Base-by-base conservation (phyloP, 2,329 filamentous ascomycete genomes). In the Exserohilum turcica region DNA sequence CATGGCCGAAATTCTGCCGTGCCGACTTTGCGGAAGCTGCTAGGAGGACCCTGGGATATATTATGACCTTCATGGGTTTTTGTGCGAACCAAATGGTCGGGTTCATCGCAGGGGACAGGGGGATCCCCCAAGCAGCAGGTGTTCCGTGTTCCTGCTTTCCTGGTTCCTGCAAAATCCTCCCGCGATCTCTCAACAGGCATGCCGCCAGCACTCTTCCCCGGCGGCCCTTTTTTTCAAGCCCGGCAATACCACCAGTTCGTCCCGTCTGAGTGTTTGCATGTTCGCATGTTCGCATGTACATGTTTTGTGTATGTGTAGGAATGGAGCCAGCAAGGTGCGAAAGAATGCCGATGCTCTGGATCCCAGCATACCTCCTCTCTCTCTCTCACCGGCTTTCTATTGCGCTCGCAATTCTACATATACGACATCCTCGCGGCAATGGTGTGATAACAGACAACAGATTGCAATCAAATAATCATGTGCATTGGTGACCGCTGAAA, bases 111-210 rank as follows among this genome's bases (percentile, higher is more conserved):
- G 44, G 46, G 45, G 29, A 37, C 15, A 43, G 32, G 35, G 51
- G 49, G 37, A 37, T 42, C 39, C 52, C 42, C 43, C 42, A 51
- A 54, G 42, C 29, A 54, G 52, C 47, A 54, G 40, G 50, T 43
- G 40, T 49, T 42, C 40, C 36, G 31, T 43, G 42, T 54, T 54
- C 52, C 47, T 54, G 51, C 45, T 43, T 53, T 46, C 31, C 36
- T 28, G 16, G 27, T 31, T 54, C 47, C 52, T 51, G 36, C 52
- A 36, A 54, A 44, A 54, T 54, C 52, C 52, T 54, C 47, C 52
- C 52, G 52, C 52, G 38, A 51, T 54, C 52, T 48, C 36, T 51
- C 42, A 31, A 31, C 31, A 18, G 40, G 27, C 32, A 37, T 44
- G 40, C 45, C 28, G 42, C 37, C 39, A 46, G 31, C 39, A 32